Percentiles rank a stretch among this genome's conserved stretches.
Evolutionary conservation across 164 flowering plant species (phyloP).

Genomic region (Brasenia schreberi): DNA sequence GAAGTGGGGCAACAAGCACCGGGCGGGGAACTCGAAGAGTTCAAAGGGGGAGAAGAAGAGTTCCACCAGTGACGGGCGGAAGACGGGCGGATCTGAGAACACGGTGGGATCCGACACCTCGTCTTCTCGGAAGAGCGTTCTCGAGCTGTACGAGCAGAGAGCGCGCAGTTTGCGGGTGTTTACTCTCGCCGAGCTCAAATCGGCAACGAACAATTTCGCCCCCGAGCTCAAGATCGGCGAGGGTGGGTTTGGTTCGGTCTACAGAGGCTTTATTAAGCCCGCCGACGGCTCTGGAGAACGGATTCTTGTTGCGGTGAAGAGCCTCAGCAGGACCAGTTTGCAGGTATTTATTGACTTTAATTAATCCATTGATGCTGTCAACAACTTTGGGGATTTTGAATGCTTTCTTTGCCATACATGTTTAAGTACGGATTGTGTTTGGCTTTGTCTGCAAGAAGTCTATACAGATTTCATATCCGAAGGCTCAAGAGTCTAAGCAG

Average conservation of each 20-base stretch:
- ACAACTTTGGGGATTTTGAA: too few species aligned
- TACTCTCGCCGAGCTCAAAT: constrained; percentile 30
- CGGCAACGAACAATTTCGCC: constrained; percentile 46
- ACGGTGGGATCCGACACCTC: too few species aligned
- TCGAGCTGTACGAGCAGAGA: constrained; percentile 40
- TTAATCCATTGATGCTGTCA: neutral
- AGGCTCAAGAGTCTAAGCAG: too few species aligned
- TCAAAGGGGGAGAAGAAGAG: too few species aligned
- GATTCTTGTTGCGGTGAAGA: constrained; percentile 47
- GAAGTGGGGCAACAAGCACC: too few species aligned
- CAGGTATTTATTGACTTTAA: constrained; percentile 27
- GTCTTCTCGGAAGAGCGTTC: constrained; percentile 26
- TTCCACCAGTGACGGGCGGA: too few species aligned
- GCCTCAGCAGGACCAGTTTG: constrained; percentile 39
- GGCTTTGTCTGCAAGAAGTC: too few species aligned
- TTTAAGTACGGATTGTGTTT: too few species aligned
- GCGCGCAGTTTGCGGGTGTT: constrained; percentile 44
- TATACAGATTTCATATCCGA: too few species aligned
- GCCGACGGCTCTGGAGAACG: constrained; percentile 31
- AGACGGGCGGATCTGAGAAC: too few species aligned
- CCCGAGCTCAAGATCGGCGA: constrained; percentile 13
- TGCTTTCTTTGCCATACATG: too few species aligned
- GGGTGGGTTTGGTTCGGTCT: constrained; percentile 65
- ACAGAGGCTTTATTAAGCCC: constrained; percentile 39
- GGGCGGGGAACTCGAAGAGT: too few species aligned